Conservation (phyloP, 2,329 filamentous ascomycete genomes). For the Bipolaris cookei region DNA sequence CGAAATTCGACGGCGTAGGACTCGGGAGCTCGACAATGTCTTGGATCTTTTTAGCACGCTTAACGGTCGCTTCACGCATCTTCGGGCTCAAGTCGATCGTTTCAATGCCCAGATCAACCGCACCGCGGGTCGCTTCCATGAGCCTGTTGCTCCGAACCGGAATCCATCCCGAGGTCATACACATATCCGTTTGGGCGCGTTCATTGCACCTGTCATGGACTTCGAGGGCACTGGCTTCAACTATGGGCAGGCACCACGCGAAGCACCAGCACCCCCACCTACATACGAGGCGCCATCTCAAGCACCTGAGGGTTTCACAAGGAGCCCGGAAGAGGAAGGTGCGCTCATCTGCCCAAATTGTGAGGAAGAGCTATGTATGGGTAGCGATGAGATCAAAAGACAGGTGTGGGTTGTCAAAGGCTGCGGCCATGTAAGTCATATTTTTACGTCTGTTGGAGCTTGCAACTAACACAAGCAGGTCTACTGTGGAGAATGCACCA, state of each 20-base stretch:
- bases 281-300: constrained; percentile 69
- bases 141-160: constrained; percentile 26
- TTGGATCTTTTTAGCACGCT: constrained; percentile 28
- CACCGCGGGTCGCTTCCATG: constrained; percentile 19
- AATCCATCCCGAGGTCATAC: constrained; percentile 15
- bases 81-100: constrained; percentile 31
- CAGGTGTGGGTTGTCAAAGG: constrained; percentile 91
- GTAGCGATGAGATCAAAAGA: constrained; percentile 71
- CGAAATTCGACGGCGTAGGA: constrained; percentile 22
- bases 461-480: constrained; percentile 45
- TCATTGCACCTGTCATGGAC: constrained; percentile 41
- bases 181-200: constrained; percentile 31
- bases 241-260: constrained; percentile 42
- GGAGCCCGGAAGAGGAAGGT: constrained; percentile 73
- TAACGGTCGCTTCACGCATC: constrained; percentile 27
- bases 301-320: constrained; percentile 77
- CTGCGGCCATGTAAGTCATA: constrained; percentile 81
- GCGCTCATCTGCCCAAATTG: constrained; percentile 86
- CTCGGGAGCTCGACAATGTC: constrained; percentile 27
- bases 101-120: constrained; percentile 27
- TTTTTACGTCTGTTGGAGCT: neutral
- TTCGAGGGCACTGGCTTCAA: constrained; percentile 55
- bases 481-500: constrained; percentile 61
- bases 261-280: constrained; percentile 37
- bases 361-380: constrained; percentile 79